A percentile compares a stretch with the other conserved stretches of the same genome.
Conservation (phyloP, 495 filamentous ascomycete species). For the Neurospora sp. region DNA sequence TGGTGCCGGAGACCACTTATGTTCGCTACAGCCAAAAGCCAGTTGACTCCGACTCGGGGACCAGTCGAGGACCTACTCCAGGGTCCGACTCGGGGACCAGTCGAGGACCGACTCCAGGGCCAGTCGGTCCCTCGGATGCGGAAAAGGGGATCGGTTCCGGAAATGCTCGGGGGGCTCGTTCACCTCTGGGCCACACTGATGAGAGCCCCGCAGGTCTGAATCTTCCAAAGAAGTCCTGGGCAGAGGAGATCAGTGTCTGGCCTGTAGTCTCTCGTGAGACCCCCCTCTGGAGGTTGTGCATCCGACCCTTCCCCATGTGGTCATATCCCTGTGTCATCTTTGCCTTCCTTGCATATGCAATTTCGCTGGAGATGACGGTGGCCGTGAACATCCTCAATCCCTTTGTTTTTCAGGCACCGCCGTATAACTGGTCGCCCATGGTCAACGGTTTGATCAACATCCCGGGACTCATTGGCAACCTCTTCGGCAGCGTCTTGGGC, state of each 20-base stretch:
- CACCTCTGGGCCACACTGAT: background rate
- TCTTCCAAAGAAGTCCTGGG: slow-evolving; percentile 17
- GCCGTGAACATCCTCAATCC: slow-evolving; percentile 57
- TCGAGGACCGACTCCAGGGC: background rate
- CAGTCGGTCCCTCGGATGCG: background rate
- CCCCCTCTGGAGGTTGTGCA: slow-evolving; percentile 18
- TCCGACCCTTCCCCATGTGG: slow-evolving; percentile 31
- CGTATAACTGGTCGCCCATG: slow-evolving; percentile 49
- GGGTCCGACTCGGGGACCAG: background rate
- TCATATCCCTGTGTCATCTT: slow-evolving; percentile 33
- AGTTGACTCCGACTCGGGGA: background rate
- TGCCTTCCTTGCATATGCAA: slow-evolving; percentile 32
- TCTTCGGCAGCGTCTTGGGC: slow-evolving; percentile 33
- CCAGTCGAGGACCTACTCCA: background rate
- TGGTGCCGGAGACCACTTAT: slow-evolving; percentile 32
- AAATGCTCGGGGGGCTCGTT: background rate
- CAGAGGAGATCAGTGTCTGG: slow-evolving; percentile 20
- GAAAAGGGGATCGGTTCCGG: background rate
- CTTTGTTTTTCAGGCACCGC: slow-evolving; percentile 52
- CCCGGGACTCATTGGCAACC: slow-evolving; percentile 35
- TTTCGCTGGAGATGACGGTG: slow-evolving; percentile 43
- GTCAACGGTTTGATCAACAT: slow-evolving; percentile 48
- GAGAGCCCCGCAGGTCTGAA: background rate
- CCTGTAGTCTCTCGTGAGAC: slow-evolving; percentile 14
- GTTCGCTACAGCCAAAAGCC: slow-evolving; percentile 13